These are phyloP conservation scores for Scopulariopsis brevicaulis DNA, from an alignment of 2,329 filamentous ascomycete genomes.

Conservation along the genomic window DNA sequence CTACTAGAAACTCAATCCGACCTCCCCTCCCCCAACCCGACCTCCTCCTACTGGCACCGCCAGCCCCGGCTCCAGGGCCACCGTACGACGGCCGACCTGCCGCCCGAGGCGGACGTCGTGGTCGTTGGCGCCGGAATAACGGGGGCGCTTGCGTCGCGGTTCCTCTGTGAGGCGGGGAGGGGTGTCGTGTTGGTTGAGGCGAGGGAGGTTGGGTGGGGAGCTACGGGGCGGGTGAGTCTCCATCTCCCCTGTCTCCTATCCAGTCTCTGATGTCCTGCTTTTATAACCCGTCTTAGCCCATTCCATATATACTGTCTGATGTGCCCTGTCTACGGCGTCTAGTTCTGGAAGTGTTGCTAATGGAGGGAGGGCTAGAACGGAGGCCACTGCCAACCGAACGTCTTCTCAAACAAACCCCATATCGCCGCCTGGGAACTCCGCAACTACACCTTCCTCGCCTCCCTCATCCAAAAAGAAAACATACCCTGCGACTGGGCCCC, in stretches of 20 bases:
- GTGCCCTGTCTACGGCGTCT: not conserved
- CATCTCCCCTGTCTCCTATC: not conserved
- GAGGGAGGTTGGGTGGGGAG: conserved; percentile 69
- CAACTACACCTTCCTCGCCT: conserved; percentile 50
- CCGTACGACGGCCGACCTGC: conserved; percentile 52
- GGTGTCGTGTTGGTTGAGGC: conserved; percentile 66
- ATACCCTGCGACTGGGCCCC: conserved; percentile 62
- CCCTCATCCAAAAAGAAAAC: conserved; percentile 40
- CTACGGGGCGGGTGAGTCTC: conserved; percentile 61
- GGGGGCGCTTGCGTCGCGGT: conserved; percentile 59
- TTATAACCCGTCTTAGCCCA: not conserved
- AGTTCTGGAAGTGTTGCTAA: not conserved
- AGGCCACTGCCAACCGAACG: conserved; percentile 63
- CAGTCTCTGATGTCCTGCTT: no score
- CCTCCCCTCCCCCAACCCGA: conserved; percentile 50
- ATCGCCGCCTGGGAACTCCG: conserved; percentile 62
- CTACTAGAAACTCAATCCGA: conserved; percentile 28
- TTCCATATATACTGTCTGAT: not conserved
- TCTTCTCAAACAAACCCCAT: conserved; percentile 48
- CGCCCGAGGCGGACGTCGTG: conserved; percentile 52
- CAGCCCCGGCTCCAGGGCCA: conserved; percentile 57
- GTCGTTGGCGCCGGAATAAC: conserved; percentile 69
- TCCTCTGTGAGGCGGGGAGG: conserved; percentile 38
- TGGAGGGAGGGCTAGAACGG: conserved; percentile 38
- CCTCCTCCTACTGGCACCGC: conserved; percentile 62